Evolutionary conservation across 345 rosid genomes (phyloP), one percentile per base, ranked within the genome.

Genomic region (Erodium maritimum): DNA sequence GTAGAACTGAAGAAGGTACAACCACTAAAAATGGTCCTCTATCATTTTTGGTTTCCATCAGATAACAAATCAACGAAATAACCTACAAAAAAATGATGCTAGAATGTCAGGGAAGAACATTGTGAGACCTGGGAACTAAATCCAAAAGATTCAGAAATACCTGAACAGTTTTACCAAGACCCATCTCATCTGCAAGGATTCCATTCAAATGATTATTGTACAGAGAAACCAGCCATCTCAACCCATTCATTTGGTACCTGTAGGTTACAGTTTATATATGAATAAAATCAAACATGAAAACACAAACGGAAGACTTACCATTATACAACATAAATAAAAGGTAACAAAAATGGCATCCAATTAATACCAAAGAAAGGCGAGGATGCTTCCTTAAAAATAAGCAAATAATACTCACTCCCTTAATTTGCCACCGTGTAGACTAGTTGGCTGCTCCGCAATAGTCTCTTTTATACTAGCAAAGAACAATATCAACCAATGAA

Each of bases 121-220:
- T 19, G 19, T 23, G 33, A 61, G 22, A 61, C 50, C 61, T 21
- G 50, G 46, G 24, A 20, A 52, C 45, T 29, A 52, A 62, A 37
- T 25, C 21, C 42, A 62, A 62, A 17, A 54, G 63, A 58, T 64
- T 45, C 50, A 48, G n/a, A 65, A 33, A 54, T 68, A 81, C 95
- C 95, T 90, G 97, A 67, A 90, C 97, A 61, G 97, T 90, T 87
- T 90, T 90, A 25, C 97, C 97, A 51, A 90, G 90, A 61, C 97
- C 97, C 97, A 90, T 90, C 76, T 90, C 97, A 81, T 90, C 97
- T 71, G 97, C 97, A 59, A 90, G 86, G 62, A 90, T 90, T 23
- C 95, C 97, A 75, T 90, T 90, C 62, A 90, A 72, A 74, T 90
- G 87, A 70, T 87, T 90, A 68, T 87, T 86, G 75, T 90, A 85